Conservation (phyloP, 495 filamentous ascomycete genomes). For the Durotheca rogersii region DNA sequence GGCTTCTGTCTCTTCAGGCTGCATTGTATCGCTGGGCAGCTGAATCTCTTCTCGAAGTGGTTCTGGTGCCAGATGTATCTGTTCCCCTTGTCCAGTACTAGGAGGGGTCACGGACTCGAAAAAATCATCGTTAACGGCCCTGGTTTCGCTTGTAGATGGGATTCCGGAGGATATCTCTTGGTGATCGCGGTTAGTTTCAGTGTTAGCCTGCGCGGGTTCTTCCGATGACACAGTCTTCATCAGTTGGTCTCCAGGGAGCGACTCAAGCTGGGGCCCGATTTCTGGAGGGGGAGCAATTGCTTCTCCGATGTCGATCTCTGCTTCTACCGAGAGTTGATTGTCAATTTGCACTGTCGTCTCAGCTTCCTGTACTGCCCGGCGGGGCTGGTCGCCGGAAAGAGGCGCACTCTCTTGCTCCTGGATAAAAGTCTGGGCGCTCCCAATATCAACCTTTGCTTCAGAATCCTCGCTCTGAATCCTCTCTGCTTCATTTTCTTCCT, state of each 20-base stretch:
- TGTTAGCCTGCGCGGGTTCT: not conserved
- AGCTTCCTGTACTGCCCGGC: not conserved
- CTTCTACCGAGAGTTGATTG: not conserved
- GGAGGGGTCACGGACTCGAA: not conserved
- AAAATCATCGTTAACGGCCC: not conserved
- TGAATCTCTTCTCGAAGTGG: constrained; percentile 7
- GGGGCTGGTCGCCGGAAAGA: constrained; percentile 1
- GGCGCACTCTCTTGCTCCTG: constrained; percentile 2
- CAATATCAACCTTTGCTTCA: constrained; percentile 2
- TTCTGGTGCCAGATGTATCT: not conserved
- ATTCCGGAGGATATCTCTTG: constrained; percentile 4
- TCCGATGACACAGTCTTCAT: not conserved
- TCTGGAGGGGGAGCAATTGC: not conserved
- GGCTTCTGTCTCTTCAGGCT: constrained; percentile 7
- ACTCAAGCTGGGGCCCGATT: not conserved
- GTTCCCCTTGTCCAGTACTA: constrained; percentile 7
- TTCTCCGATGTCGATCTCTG: constrained; percentile 4
- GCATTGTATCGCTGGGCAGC: constrained; percentile 2
- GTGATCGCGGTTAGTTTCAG: not conserved
- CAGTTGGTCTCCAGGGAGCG: not conserved
- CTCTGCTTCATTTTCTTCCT: constrained; percentile 31
- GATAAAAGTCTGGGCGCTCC: not conserved
- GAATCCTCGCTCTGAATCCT: constrained; percentile 7
- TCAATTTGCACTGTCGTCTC: constrained; percentile 7
- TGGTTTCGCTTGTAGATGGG: not conserved